Evolutionary conservation across 2,329 filamentous ascomycete genomes (phyloP).

Genomic region (Capronia americana): DNA sequence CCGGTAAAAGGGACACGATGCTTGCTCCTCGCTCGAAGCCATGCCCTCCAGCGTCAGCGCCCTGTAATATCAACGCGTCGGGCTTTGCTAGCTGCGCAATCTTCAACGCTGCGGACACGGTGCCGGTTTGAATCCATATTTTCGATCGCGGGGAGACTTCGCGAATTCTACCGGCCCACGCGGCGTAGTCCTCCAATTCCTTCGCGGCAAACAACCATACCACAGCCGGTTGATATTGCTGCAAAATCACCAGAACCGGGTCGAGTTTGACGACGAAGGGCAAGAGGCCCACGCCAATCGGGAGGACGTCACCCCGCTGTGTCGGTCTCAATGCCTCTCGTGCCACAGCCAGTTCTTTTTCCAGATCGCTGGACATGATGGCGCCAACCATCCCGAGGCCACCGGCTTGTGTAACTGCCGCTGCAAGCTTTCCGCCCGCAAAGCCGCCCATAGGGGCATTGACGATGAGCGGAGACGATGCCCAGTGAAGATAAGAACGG

Average conservation of each 20-base stretch:
- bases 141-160: slow-evolving; percentile 46
- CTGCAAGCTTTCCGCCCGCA: slow-evolving; percentile 61
- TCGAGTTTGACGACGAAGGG: slow-evolving; percentile 42
- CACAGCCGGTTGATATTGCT: slow-evolving; percentile 44
- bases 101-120: slow-evolving; percentile 53
- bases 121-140: slow-evolving; percentile 61
- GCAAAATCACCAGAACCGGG: slow-evolving; percentile 36
- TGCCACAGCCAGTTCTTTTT: slow-evolving; percentile 42
- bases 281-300: slow-evolving; percentile 50
- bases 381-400: slow-evolving; percentile 62
- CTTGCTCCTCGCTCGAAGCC: slow-evolving; percentile 54
- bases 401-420: slow-evolving; percentile 64
- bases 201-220: slow-evolving; percentile 49
- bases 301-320: slow-evolving; percentile 38
- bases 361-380: slow-evolving; percentile 54
- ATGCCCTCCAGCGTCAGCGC: slow-evolving; percentile 60
- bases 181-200: slow-evolving; percentile 41
- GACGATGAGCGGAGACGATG: slow-evolving; percentile 54
- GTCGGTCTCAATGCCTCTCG: slow-evolving; percentile 32
- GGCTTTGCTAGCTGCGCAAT: slow-evolving; percentile 41
- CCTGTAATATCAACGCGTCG: slow-evolving; percentile 25
- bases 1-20: slow-evolving; percentile 57
- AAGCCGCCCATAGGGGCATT: slow-evolving; percentile 73
- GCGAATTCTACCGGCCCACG: slow-evolving; percentile 55
- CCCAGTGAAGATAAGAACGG: slow-evolving; percentile 21